These are phyloP conservation scores for Emericellopsis cladophorae DNA, from an alignment of 2,329 filamentous ascomycete genomes.

Conservation along the genomic window DNA sequence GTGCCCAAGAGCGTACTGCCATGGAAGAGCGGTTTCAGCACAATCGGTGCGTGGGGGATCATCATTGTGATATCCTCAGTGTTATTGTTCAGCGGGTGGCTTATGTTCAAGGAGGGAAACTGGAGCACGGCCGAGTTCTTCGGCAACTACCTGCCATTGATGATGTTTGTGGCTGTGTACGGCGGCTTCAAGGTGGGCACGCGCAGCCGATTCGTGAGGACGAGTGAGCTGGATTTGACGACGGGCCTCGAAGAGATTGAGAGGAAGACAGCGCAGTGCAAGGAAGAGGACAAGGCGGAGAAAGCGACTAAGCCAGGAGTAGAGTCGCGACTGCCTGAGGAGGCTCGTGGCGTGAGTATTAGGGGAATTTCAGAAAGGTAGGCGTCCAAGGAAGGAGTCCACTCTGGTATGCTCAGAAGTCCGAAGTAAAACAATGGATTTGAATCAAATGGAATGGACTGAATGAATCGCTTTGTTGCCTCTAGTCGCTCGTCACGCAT, in stretches of 20 bases:
- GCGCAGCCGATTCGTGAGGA: background rate
- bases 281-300: background rate
- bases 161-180: background rate
- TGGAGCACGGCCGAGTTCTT: background rate
- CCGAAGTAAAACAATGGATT: too few relatives aligned
- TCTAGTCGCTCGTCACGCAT: too few relatives aligned
- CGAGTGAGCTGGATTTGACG: background rate
- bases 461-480: too few relatives aligned
- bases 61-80: background rate
- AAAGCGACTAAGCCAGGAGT: background rate
- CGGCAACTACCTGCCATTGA: background rate
- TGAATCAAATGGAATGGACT: too few relatives aligned
- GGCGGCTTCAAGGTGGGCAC: background rate
- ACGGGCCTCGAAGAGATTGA: background rate
- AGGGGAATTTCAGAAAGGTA: too few relatives aligned
- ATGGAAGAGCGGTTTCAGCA: constrained; percentile 39
- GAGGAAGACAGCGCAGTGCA: background rate
- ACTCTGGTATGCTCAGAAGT: too few relatives aligned
- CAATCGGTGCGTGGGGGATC: background rate
- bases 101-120: background rate
- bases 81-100: background rate
- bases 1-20: constrained; percentile 45
- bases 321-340: too few relatives aligned
- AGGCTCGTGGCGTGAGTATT: too few relatives aligned
- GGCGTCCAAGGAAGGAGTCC: too few relatives aligned